Conservation (phyloP, 1,139 yeast genomes). For the Candida frijolesensis region DNA sequence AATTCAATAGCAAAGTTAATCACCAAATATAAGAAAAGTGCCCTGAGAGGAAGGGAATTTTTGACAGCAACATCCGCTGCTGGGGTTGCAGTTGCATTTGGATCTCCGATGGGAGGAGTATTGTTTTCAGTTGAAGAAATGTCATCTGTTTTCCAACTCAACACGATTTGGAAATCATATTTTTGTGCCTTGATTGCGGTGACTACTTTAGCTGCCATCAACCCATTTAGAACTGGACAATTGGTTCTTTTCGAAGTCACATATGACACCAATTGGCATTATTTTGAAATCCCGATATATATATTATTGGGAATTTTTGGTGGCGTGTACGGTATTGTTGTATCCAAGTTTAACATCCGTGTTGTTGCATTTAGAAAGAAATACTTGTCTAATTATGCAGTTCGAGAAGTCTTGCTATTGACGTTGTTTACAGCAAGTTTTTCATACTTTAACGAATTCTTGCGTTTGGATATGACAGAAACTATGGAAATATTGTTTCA, state of each 20-base stretch:
- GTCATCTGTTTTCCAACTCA: constrained; percentile 66
- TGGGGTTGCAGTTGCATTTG: constrained; percentile 92
- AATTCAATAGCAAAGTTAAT: constrained; percentile 62
- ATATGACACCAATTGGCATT: constrained; percentile 85
- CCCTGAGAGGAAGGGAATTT: constrained; percentile 56
- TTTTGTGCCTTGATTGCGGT: constrained; percentile 91
- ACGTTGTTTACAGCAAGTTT: constrained; percentile 73
- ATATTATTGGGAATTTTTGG: constrained; percentile 85
- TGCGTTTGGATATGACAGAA: constrained; percentile 91
- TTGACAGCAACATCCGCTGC: constrained; percentile 84
- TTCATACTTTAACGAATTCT: constrained; percentile 81
- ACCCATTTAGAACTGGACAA: constrained; percentile 95
- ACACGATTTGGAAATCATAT: constrained; percentile 89
- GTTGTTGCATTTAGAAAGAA: constrained; percentile 79
- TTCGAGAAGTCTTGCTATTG: constrained; percentile 71
- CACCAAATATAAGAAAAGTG: constrained; percentile 43
- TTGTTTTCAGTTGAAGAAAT: constrained; percentile 75
- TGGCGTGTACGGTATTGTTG: constrained; percentile 83
- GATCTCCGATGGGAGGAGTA: constrained; percentile 86
- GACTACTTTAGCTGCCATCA: constrained; percentile 69
- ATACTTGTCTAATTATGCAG: constrained; percentile 57
- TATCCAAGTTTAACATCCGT: constrained; percentile 76
- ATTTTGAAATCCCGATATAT: constrained; percentile 81
- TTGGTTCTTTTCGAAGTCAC: constrained; percentile 87
- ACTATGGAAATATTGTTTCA: constrained; percentile 88